Evolutionary conservation across 306 rosid species (phyloP), one percentile per base, ranked within the genome.

Genomic region (Begonia masoniana): DNA sequence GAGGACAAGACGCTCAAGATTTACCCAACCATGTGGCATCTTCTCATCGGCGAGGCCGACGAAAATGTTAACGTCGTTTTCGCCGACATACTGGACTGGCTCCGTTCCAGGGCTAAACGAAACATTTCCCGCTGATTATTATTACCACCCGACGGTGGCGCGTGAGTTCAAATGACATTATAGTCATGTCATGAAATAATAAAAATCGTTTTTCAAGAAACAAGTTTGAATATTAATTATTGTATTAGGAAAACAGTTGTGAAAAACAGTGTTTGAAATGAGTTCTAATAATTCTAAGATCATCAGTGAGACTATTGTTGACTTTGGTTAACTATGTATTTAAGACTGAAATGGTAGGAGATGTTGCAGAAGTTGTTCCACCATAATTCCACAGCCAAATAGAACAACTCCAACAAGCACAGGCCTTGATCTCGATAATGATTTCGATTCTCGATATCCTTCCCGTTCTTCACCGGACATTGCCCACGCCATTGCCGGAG

Each of bases 11-110:
- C 92, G 67, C 63, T 86, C 61, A 77, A 77, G 74, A 68, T 91
- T 19, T 74, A 78, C 47, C 80, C 71, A 0, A 94, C 77, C 4
- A 77, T 91, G 99, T 91, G 92, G 92, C 96, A 91, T 56, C 96
- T 86, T 76, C 46, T 91, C 62, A 7, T 72, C 12, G 94, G 99
- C 0, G 99, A 91, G 19, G 21, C 84, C 0, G 59, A 68, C 31
- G 84, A 86, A 58, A 62, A 57, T 10, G 94, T 86, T 1, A 94
- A 79, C 42, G 45, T 75, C 52, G 99, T 77, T 10, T 91, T 81
- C 50, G 80, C 80, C 36, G 94, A 86, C 57, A 79, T 91, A 67
- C 51, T 73, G 48, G 79, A 70, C 47, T 85, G 97, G 97, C 84
- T 91, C 56, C 62, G 47, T 1, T 46, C 47, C 36, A 76, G 79